Percentiles rank a stretch among this genome's conserved stretches.
These are phyloP conservation scores for Tricholoma matsutake DNA, from an alignment of 768 basidiomycete species.

Conservation along the genomic window DNA sequence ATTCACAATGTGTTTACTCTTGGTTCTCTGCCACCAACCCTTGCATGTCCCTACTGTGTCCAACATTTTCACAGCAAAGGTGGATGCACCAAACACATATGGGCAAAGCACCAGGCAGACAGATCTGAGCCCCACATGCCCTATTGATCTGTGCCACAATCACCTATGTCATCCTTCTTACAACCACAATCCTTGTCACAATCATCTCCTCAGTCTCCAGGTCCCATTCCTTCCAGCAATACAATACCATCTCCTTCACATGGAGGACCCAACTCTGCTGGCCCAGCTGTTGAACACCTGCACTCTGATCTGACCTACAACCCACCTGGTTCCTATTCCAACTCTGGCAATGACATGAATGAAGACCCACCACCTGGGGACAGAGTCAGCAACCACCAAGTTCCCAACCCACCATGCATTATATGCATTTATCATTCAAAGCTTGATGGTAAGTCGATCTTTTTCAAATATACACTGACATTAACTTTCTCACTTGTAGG, in stretches of 20 bases:
- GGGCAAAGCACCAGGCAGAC: not conserved
- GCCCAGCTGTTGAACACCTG: not conserved
- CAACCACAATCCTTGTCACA: not conserved
- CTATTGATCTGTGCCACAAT: not conserved
- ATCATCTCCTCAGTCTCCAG: not conserved
- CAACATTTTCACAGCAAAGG: not conserved
- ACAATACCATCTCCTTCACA: not conserved
- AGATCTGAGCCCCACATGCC: not conserved
- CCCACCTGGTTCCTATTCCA: too few relatives aligned
- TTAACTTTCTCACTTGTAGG: not conserved
- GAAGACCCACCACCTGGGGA: not conserved
- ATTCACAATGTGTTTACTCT: not conserved
- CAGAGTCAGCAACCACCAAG: not conserved
- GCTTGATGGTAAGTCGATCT: not conserved
- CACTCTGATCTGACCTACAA: not conserved
- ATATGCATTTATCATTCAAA: not conserved
- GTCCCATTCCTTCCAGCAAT: not conserved
- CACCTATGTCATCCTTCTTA: not conserved
- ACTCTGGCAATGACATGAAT: not conserved
- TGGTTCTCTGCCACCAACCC: not conserved
- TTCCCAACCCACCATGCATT: not conserved
- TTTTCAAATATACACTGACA: not conserved
- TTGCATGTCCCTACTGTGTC: not conserved
- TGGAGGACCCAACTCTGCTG: not conserved
- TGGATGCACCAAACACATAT: not conserved